Base-by-base conservation (phyloP, 148 eudicot genomes). In the Camellia granthamiana region DNA sequence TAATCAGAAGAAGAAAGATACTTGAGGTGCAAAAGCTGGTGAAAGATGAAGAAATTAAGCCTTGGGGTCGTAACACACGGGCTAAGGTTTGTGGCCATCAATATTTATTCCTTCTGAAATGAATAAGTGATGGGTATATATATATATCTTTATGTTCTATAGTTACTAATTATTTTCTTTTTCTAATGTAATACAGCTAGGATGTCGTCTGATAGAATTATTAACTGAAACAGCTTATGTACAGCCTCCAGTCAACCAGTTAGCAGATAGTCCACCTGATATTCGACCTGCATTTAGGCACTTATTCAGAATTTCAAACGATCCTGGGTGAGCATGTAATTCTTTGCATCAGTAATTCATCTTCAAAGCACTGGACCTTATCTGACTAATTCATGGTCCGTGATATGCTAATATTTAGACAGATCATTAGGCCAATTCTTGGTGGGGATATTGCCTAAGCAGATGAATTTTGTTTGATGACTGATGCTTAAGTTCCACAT, bases 261-360 rank as follows among this genome's bases (percentile, higher is more conserved):
- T 86, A 69, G 88, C 82, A 16, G 97, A 94, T 62, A 67, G 90
- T 82, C 93, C 97, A 47, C 98, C 97, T 78, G 98, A 92, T 81
- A 79, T 94, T 46, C 92, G 95, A 47, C 97, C 98, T 63, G 98
- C 98, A 75, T 94, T 94, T 78, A 88, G 80, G 87, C 98, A 94
- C 83, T 55, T 79, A 72, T 85, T 89, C 83, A 90, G 86, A 88
- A 88, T 86, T 55, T 68, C 87, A 60, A 89, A 82, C 82, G 90
- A 88, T 63, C 72, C 77, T 79, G 91, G 95, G 95, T 94, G 79
- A 94, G 92, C 30, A 42, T 76, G 63, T 68, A 44, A 78, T 66
- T 83, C 77, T 78, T 78, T 79, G 66, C 42, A 23, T 68, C 23
- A 77, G 43, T 38, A 69, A n/a, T 77, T 79, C 8, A 49, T 78